Evolutionary conservation across 164 flowering plant species (phyloP).

Genomic region (Dillenia turbinata): DNA sequence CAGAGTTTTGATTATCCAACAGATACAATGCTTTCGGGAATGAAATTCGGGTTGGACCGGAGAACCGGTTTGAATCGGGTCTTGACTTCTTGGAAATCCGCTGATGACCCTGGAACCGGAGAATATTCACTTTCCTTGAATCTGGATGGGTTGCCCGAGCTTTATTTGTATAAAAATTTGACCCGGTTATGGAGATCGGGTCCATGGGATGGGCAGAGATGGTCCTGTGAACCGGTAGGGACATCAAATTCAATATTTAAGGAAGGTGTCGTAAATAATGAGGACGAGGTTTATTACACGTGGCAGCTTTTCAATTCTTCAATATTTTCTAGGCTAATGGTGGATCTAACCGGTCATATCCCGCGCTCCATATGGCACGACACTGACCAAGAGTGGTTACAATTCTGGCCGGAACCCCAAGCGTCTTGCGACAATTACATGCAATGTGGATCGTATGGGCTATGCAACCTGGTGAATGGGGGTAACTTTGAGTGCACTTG

Average conservation of each 20-base stretch:
- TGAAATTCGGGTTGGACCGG: constrained; percentile 40
- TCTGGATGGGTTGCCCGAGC: constrained; percentile 22
- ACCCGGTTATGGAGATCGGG: constrained; percentile 18
- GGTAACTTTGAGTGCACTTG: constrained; percentile 14
- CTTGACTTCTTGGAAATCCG: constrained; percentile 41
- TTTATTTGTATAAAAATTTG: constrained; percentile 13
- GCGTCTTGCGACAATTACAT: constrained; percentile 29
- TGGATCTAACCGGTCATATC: constrained; percentile 11
- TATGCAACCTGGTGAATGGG: constrained; percentile 12
- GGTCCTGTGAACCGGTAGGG: not conserved
- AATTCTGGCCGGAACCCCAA: constrained; percentile 13
- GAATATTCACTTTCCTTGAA: constrained; percentile 17
- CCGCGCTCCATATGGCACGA: constrained; percentile 16
- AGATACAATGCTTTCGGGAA: constrained; percentile 30
- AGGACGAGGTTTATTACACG: constrained; percentile 10
- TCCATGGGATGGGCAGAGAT: constrained; percentile 31
- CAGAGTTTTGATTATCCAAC: constrained; percentile 54
- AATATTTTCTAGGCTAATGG: constrained; percentile 9
- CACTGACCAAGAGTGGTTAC: constrained; percentile 11
- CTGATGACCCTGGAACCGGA: constrained; percentile 39
- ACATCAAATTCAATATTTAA: not conserved
- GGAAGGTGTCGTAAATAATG: not conserved
- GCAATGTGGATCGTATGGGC: constrained; percentile 22
- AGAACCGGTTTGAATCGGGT: constrained; percentile 27
- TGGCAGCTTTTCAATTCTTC: not conserved